These are phyloP conservation scores for Lepidium sativum DNA, from an alignment of 345 rosid genomes.

Conservation along the genomic window DNA sequence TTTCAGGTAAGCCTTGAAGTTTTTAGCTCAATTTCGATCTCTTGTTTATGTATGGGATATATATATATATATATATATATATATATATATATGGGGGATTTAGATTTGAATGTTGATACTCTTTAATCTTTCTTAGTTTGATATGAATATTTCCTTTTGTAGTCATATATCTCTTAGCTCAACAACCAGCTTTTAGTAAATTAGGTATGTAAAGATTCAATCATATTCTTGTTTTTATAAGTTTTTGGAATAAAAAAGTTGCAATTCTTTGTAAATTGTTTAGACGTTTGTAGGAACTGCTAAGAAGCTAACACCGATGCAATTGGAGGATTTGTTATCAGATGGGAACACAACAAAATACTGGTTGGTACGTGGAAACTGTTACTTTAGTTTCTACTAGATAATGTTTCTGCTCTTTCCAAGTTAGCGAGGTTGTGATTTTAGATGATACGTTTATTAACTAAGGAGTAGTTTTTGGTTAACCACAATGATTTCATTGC, in stretches of 20 bases:
- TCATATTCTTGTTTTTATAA: neutral
- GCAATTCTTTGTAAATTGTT: neutral
- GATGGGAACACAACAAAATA: constrained; percentile 70
- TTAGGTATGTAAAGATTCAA: constrained; percentile 42
- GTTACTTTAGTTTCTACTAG: constrained; percentile 1
- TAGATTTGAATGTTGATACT: neutral
- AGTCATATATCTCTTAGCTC: constrained; percentile 61
- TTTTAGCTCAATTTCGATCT: neutral
- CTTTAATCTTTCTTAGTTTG: neutral
- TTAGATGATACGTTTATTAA: neutral
- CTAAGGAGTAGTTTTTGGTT: neutral
- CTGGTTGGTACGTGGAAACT: constrained; percentile 71
- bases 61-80: neutral
- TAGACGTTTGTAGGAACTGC: constrained; percentile 43
- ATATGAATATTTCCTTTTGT: constrained; percentile 23
- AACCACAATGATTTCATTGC: neutral
- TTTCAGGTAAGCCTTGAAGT: constrained; percentile 41
- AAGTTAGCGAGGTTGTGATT: neutral
- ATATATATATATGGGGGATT: neutral
- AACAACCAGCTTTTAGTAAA: constrained; percentile 56
- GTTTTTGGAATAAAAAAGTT: neutral
- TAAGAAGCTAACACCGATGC: constrained; percentile 71
- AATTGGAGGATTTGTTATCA: constrained; percentile 66
- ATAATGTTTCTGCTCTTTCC: neutral
- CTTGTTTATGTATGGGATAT: neutral